Conservation (phyloP, 345 rosid species). For the Linum usitatissimum region DNA sequence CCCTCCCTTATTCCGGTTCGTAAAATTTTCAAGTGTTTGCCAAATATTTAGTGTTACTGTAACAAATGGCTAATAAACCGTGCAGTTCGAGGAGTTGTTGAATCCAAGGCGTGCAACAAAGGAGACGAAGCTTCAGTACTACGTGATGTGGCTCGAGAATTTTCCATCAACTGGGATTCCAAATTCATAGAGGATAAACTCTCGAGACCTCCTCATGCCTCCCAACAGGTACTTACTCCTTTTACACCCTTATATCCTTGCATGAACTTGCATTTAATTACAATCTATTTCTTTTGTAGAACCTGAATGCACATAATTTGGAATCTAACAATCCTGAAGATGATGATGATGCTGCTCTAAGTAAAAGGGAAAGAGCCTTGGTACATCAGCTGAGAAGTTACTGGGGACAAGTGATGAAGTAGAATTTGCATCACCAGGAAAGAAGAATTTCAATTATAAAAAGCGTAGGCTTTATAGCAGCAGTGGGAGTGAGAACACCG, state of each 20-base stretch:
- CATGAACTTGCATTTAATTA: no score
- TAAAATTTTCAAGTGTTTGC: no score
- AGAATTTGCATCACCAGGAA: slow-evolving; percentile 11
- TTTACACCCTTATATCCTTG: slow-evolving; percentile 14
- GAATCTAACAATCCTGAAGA: slow-evolving; percentile 6
- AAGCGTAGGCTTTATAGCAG: slow-evolving; percentile 9
- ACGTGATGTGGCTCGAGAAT: slow-evolving; percentile 45
- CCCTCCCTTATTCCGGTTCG: background rate
- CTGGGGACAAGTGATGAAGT: slow-evolving; percentile 12
- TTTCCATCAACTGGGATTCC: slow-evolving; percentile 55
- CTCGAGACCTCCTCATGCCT: slow-evolving; percentile 22
- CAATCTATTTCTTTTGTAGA: slow-evolving; percentile 14
- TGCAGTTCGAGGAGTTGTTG: slow-evolving; percentile 45
- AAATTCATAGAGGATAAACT: slow-evolving; percentile 50
- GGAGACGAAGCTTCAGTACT: slow-evolving; percentile 58
- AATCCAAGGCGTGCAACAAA: slow-evolving; percentile 34
- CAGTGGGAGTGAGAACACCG: slow-evolving; percentile 22
- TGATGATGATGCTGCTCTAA: slow-evolving; percentile 1
- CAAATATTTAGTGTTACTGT: background rate
- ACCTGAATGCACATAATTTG: slow-evolving; percentile 1
- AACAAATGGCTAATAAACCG: slow-evolving; percentile 1
- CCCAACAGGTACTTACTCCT: slow-evolving; percentile 20
- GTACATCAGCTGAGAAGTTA: background rate
- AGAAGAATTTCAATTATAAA: no score
- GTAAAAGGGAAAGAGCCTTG: background rate